Percentiles rank a stretch among this genome's conserved stretches.
phyloP scores from a whole-genome alignment of 139 green algal genomes.

The Chlorella sp. region DNA sequence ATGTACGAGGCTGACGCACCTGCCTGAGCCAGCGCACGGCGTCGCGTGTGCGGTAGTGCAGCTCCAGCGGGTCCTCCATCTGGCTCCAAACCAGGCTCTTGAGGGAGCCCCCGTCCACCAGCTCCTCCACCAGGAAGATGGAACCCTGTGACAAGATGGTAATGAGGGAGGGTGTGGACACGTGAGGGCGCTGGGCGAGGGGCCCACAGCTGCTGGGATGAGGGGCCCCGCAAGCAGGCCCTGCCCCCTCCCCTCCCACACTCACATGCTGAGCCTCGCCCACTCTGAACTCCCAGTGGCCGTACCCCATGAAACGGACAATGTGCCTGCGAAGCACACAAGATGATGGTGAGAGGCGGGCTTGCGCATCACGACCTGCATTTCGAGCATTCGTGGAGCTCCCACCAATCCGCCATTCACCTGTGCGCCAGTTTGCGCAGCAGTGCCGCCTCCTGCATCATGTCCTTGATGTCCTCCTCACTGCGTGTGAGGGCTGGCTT shows the following conservation, averaged over 20 bases:
- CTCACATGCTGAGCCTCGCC: no score
- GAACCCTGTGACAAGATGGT: no score
- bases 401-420: no score
- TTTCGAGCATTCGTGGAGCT: no score
- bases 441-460: conserved; percentile 1
- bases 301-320: conserved; percentile 3
- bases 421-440: conserved; percentile 5
- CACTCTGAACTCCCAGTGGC: conserved; percentile 10
- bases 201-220: no score
- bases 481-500: conserved; percentile 2
- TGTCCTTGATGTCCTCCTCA: not conserved
- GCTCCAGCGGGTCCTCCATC: not conserved
- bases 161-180: no score
- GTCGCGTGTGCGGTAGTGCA: not conserved
- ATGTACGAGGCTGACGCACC: no score
- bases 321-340: conserved; percentile 5
- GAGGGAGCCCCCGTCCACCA: conserved; percentile 25
- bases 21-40: conserved; percentile 2
- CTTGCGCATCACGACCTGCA: no score
- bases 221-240: no score
- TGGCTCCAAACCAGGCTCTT: not conserved
- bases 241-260: no score
- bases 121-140: conserved; percentile 34
- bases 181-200: no score
- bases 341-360: no score